Conservation (phyloP, 495 filamentous ascomycete species). For the Penicillium chermesinum region DNA sequence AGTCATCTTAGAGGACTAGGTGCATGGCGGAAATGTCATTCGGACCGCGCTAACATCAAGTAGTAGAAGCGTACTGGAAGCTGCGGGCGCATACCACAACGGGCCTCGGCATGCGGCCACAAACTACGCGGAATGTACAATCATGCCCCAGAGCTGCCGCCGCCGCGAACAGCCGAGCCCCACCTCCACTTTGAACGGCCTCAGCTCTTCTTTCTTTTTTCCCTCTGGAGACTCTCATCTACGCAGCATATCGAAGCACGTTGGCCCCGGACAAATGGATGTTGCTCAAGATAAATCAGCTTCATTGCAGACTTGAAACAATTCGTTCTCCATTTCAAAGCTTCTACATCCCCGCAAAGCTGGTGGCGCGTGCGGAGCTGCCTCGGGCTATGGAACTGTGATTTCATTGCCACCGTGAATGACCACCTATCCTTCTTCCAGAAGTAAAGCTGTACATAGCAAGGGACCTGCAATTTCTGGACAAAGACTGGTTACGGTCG, state of each 20-base stretch:
- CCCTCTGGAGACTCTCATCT: conserved; percentile 27
- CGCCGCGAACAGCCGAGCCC: not conserved
- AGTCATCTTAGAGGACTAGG: no score
- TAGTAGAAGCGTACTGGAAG: no score
- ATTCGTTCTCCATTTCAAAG: not conserved
- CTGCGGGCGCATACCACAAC: no score
- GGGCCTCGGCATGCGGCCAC: no score
- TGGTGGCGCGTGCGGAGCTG: conserved; percentile 1
- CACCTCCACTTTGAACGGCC: conserved; percentile 3
- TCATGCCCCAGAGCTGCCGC: conserved; percentile 1
- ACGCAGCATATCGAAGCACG: conserved; percentile 44
- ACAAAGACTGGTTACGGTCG: not conserved
- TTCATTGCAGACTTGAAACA: not conserved
- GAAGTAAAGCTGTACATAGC: not conserved
- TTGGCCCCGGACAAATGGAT: conserved; percentile 14
- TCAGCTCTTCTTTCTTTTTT: conserved; percentile 12
- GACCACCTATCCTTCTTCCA: not conserved
- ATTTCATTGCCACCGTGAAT: conserved; percentile 5
- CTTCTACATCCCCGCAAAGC: not conserved
- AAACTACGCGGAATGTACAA: conserved; percentile 3
- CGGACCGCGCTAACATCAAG: no score
- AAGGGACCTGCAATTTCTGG: not conserved
- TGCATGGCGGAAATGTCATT: no score
- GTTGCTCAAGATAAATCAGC: not conserved
- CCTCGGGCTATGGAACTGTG: not conserved